These are phyloP conservation scores for Paraphoma chrysanthemicola DNA, from an alignment of 2,329 filamentous ascomycete species.

Conservation along the genomic window DNA sequence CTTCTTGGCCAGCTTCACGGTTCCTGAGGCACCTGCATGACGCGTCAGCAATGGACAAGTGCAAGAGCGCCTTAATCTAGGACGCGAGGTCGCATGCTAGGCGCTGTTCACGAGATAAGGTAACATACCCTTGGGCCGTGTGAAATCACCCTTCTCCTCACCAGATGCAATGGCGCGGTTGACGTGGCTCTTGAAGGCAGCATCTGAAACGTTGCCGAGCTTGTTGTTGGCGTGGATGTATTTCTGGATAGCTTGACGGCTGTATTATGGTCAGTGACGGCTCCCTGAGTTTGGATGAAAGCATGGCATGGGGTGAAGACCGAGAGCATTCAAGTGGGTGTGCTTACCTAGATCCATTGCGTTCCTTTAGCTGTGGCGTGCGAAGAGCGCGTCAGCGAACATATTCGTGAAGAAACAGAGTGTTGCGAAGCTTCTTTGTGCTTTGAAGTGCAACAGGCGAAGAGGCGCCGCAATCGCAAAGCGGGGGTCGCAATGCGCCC, in stretches of 20 bases:
- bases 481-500: slow-evolving; percentile 55
- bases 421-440: slow-evolving; percentile 26
- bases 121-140: slow-evolving; percentile 84
- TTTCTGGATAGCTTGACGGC: slow-evolving; percentile 77
- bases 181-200: slow-evolving; percentile 75
- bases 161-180: slow-evolving; percentile 84
- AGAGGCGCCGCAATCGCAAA: slow-evolving; percentile 42
- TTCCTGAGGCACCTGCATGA: slow-evolving; percentile 75
- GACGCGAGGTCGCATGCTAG: background rate
- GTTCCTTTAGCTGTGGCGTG: slow-evolving; percentile 69
- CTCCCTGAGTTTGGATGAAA: slow-evolving; percentile 26
- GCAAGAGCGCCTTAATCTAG: background rate
- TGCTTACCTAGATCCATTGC: slow-evolving; percentile 72
- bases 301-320: slow-evolving; percentile 35
- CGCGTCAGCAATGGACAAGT: slow-evolving; percentile 30
- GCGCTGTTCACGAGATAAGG: too few species aligned
- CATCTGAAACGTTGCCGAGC: slow-evolving; percentile 61
- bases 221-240: slow-evolving; percentile 77
- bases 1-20: slow-evolving; percentile 93
- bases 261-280: slow-evolving; percentile 51
- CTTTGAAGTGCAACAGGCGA: slow-evolving; percentile 37
- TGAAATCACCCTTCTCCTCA: slow-evolving; percentile 85
- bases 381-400: slow-evolving; percentile 58
- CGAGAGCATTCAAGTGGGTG: slow-evolving; percentile 29
- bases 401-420: slow-evolving; percentile 12